Conservation (phyloP, 2,329 filamentous ascomycete species). For the Alternaria triticina region DNA sequence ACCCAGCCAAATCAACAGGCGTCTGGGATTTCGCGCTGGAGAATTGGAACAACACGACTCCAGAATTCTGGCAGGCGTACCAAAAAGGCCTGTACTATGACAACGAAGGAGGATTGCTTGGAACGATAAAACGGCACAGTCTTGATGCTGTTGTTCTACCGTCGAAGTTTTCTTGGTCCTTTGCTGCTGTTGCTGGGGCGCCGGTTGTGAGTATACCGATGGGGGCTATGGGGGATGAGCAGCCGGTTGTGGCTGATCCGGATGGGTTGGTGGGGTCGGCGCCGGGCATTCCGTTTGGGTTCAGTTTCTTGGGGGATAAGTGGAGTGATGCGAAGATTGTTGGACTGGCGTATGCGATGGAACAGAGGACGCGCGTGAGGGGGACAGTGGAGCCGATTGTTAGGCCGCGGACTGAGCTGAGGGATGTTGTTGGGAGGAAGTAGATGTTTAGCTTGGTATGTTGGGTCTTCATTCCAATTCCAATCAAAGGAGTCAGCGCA, state of each 20-base stretch:
- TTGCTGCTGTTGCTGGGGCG: background rate
- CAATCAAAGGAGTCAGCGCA: background rate
- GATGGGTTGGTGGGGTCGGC: background rate
- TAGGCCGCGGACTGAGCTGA: background rate
- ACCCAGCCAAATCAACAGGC: background rate
- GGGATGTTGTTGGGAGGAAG: background rate
- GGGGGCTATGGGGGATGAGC: background rate
- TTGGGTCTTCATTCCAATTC: fast-evolving
- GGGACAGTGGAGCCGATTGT: background rate
- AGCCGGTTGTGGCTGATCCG: background rate
- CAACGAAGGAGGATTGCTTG: background rate
- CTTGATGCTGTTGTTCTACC: background rate
- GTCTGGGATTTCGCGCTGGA: background rate
- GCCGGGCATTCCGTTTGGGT: background rate
- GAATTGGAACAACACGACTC: background rate
- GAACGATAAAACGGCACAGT: background rate
- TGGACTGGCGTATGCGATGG: background rate
- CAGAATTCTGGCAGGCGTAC: background rate
- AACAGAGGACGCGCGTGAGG: background rate
- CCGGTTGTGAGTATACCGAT: background rate
- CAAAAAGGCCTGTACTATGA: background rate
- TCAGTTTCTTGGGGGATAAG: background rate
- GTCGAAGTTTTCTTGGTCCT: background rate
- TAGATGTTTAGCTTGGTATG: background rate
- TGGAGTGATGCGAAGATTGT: background rate